phyloP scores from a whole-genome alignment of 2,329 filamentous ascomycete species.

The Exutisphaerella laricina region DNA sequence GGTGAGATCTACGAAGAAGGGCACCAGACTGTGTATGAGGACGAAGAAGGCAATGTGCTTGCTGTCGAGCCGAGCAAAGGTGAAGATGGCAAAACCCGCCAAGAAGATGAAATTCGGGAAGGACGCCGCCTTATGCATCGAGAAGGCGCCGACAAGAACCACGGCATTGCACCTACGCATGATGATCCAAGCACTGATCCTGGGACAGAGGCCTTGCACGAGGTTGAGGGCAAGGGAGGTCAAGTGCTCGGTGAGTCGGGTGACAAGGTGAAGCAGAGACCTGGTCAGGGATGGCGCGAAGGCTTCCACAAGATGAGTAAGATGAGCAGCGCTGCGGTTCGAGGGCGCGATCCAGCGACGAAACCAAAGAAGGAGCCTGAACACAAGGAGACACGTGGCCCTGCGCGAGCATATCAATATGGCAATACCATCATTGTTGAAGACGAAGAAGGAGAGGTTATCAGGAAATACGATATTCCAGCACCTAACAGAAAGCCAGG shows the following conservation, averaged over 20 bases:
- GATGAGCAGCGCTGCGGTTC: constrained; percentile 29
- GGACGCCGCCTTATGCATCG: constrained; percentile 52
- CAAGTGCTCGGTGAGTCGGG: constrained; percentile 62
- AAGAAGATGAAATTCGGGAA: constrained; percentile 54
- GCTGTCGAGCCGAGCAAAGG: constrained; percentile 51
- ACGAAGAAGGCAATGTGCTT: constrained; percentile 80
- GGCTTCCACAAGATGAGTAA: constrained; percentile 40
- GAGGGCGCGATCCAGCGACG: constrained; percentile 35
- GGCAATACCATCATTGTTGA: constrained; percentile 87
- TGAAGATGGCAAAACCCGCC: constrained; percentile 47
- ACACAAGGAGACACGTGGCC: constrained; percentile 54
- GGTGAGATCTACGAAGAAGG: constrained; percentile 79
- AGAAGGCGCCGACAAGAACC: constrained; percentile 35
- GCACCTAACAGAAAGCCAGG: constrained; percentile 40
- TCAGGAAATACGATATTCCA: constrained; percentile 76
- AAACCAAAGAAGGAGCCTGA: constrained; percentile 34
- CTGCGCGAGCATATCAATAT: constrained; percentile 78
- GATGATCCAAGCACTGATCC: constrained; percentile 43
- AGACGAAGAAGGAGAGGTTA: constrained; percentile 78
- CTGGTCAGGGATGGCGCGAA: constrained; percentile 36
- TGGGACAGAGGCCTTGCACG: constrained; percentile 39
- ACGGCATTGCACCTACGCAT: constrained; percentile 43
- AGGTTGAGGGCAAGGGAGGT: constrained; percentile 76
- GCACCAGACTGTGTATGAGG: constrained; percentile 71
- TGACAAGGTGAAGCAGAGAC: constrained; percentile 36